Evolutionary conservation across 257 asterid genomes (phyloP), one percentile per base, ranked within the genome.

Genomic region (Solanum chiquidenum): DNA sequence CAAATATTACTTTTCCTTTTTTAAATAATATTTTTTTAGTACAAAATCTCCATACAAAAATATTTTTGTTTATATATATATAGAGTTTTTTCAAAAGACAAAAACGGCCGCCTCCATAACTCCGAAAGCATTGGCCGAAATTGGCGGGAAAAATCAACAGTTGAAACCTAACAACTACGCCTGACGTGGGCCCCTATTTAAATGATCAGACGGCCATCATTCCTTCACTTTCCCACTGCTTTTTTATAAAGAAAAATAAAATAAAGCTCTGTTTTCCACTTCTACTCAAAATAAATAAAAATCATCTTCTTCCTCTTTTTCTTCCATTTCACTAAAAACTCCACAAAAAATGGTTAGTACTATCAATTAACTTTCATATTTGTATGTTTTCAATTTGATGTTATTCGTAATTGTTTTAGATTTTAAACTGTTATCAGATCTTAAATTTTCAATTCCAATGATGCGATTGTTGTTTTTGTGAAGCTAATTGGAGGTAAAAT

Each of bases 71-170:
- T 62, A 11, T 25, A 64, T n/a, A 52, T 42, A 44, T 3, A 4
- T 0, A 44, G 52, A 44, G 52, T 44, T 44, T 44, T 44, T 80
- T 69, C n/a, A 23, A 77, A 89, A 86, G 80, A 21, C 46, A 42
- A 73, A 87, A 87, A 74, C 93, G 92, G 92, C 85, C 93, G 93
- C 92, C 92, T 90, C 92, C 88, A 75, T 83, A 16, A 31, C 88
- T 79, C n/a, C 93, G 90, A 29, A 73, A 86, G 88, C 92, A 89
- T 83, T 87, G 90, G 90, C 94, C 97, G 92, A 91, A 92, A 94
- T 92, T 90, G 87, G 87, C 64, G 92, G 95, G 93, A 89, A 52
- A 58, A 12, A n/a, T 5, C 87, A 66, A 29, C 58, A 71, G 90
- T 12, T 12, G 18, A 55, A 4, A 82, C 85, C 68, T 82, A 38